These are phyloP conservation scores for Rubroshorea leprosula DNA, from an alignment of 345 rosid genomes.

Conservation along the genomic window DNA sequence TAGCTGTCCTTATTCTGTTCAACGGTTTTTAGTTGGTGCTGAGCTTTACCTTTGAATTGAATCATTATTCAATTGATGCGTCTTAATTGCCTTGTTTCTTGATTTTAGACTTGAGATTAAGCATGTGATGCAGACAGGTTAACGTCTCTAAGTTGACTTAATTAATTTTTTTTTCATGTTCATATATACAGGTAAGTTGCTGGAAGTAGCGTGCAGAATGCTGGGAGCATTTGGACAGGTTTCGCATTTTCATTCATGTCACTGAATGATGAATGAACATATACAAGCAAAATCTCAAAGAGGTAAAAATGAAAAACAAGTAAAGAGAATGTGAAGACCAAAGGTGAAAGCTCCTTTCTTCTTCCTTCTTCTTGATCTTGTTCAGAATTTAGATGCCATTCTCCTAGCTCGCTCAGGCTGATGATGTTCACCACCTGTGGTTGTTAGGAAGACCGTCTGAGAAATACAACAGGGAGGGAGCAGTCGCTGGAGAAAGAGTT, in stretches of 20 bases:
- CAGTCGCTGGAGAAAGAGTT: no score
- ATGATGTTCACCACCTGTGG: slow-evolving; percentile 1
- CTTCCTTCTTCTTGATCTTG: neutral
- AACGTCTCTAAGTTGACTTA: slow-evolving; percentile 16
- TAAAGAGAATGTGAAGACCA: neutral
- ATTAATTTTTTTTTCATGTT: neutral
- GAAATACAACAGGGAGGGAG: slow-evolving; percentile 10
- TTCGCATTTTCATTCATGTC: slow-evolving; percentile 55
- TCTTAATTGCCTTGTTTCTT: neutral
- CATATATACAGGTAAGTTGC: slow-evolving; percentile 59
- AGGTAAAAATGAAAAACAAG: slow-evolving; percentile 24
- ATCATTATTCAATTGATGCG: slow-evolving; percentile 5
- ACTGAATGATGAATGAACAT: slow-evolving; percentile 40
- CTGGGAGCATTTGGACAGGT: slow-evolving; percentile 50
- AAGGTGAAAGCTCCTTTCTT: neutral
- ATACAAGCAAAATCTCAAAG: slow-evolving; percentile 18
- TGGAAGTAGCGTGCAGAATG: slow-evolving; percentile 84
- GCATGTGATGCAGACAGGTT: slow-evolving; percentile 9
- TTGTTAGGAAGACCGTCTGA: slow-evolving; percentile 24
- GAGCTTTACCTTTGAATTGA: neutral
- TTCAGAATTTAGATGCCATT: no score
- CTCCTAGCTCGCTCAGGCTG: no score
- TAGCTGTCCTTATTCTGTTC: slow-evolving; percentile 15
- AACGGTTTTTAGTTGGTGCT: slow-evolving; percentile 3
- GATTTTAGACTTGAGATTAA: neutral